Evolutionary conservation across 2,329 filamentous ascomycete genomes (phyloP), one percentile per base, ranked within the genome.

Genomic region (Magnaporthiopsis incrustans): DNA sequence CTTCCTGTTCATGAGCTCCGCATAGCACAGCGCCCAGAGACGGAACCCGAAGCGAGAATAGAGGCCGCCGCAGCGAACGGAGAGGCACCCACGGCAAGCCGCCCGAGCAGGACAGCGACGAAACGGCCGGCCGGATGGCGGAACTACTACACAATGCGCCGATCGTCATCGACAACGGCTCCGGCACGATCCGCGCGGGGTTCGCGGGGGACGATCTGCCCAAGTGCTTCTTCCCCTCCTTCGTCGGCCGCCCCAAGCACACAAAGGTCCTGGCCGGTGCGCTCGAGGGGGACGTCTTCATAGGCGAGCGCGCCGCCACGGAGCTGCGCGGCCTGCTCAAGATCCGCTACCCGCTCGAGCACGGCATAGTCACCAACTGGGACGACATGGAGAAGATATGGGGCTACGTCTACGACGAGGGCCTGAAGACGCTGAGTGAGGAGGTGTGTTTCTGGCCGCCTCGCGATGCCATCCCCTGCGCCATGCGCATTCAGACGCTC

Each of bases 381-480:
- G 95, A 98, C 74, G 95, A 99, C 74, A 99, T 99, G 95, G 95
- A 99, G 81, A 88, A 92, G 79, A 99, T 99, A 78, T 99, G 95
- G 95, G 91, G 96, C 72, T 95, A 96, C 73, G 92, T 99, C 63
- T 99, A 98, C 76, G 91, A 91, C 65, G 94, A 97, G 73, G 95
- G 96, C 68, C 77, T 99, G 71, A 98, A 97, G 81, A 97, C 94
- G 61, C 83, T 97, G 74, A 97, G 93, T 77, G 95, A 99, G 83
- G 95, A 99, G 84, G 90, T 93, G 77, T 75, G 79, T 65, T 53
- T 67, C 38, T 67, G 71, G 22, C 33, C 11, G 33, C 33, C 33
- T 11, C 33, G 4, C 6, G 33, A 2, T 35, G 33, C 35, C 14
- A 15, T 38, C 12, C 4, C 4, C 10, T 32, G 30, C 33, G 33